Conservation (phyloP, 441 rosid genomes). For the Aquilaria agallochum region DNA sequence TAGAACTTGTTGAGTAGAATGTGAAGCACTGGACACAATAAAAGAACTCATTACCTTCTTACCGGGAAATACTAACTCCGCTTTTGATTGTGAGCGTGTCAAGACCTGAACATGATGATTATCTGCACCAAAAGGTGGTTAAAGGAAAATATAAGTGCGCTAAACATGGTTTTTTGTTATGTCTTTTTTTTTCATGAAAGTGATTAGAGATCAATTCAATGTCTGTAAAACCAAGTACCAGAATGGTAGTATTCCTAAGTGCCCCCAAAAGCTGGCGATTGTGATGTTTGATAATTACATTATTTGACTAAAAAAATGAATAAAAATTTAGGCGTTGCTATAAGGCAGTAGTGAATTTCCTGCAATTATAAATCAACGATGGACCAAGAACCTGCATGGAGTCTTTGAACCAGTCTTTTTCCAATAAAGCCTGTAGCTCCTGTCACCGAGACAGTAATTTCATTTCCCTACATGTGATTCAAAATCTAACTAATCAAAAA, state of each 20-base stretch:
- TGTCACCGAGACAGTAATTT: constrained; percentile 80
- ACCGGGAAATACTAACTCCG: constrained; percentile 90
- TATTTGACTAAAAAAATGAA: too few species aligned
- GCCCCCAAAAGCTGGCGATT: too few species aligned
- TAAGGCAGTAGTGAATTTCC: too few species aligned
- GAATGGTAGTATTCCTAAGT: too few species aligned
- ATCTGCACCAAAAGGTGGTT: constrained; percentile 40
- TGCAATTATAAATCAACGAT: neutral
- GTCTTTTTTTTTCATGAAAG: too few species aligned
- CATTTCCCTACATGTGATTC: constrained; percentile 31
- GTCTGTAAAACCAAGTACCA: neutral
- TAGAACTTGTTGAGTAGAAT: neutral
- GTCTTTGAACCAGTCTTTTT: constrained; percentile 74
- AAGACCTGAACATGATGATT: constrained; percentile 63
- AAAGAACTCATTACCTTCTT: constrained; percentile 76
- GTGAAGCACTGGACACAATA: constrained; percentile 7
- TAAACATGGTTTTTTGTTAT: too few species aligned
- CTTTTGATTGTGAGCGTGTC: constrained; percentile 84
- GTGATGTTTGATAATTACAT: too few species aligned
- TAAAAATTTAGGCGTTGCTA: too few species aligned
- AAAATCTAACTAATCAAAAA: neutral
- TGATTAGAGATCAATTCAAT: too few species aligned
- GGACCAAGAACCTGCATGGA: constrained; percentile 54
- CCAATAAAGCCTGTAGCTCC: constrained; percentile 98
- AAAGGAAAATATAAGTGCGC: neutral